Percentiles rank a stretch among this genome's conserved stretches.
These are phyloP conservation scores for Eucalyptus regnans DNA, from an alignment of 345 rosid genomes.

Conservation along the genomic window DNA sequence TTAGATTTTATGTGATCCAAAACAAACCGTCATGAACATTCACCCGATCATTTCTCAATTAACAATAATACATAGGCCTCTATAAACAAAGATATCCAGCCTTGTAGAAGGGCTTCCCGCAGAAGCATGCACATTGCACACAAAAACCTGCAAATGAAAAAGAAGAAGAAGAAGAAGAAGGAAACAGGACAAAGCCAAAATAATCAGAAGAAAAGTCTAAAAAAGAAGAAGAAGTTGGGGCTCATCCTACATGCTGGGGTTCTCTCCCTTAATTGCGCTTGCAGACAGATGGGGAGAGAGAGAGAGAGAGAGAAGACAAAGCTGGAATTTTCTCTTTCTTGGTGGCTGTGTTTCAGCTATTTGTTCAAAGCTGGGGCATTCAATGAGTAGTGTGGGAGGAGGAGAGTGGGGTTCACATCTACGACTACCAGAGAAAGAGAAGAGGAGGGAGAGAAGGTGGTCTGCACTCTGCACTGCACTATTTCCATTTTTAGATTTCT, in stretches of 20 bases:
- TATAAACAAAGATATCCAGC: background rate
- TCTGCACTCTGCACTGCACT: background rate
- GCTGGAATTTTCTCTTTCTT: background rate
- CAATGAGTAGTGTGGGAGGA: background rate
- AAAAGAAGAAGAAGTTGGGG: background rate
- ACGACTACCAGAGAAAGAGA: background rate
- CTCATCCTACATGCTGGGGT: background rate
- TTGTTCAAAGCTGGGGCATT: background rate
- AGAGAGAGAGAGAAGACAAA: background rate
- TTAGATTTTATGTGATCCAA: too few relatives aligned
- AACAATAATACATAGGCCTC: background rate
- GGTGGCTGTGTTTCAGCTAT: background rate
- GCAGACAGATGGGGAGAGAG: background rate
- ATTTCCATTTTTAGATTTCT: background rate
- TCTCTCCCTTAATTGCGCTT: background rate
- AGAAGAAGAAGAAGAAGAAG: fast-evolving
- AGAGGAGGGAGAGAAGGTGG: background rate
- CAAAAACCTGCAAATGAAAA: background rate
- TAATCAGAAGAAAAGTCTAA: background rate
- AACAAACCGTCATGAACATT: too few relatives aligned
- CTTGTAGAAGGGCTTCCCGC: background rate
- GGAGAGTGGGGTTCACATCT: background rate
- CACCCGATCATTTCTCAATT: background rate
- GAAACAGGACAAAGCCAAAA: background rate
- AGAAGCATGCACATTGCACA: background rate